phyloP scores from a whole-genome alignment of 202 grass and related monocot species.

The Zoysia matrella region DNA sequence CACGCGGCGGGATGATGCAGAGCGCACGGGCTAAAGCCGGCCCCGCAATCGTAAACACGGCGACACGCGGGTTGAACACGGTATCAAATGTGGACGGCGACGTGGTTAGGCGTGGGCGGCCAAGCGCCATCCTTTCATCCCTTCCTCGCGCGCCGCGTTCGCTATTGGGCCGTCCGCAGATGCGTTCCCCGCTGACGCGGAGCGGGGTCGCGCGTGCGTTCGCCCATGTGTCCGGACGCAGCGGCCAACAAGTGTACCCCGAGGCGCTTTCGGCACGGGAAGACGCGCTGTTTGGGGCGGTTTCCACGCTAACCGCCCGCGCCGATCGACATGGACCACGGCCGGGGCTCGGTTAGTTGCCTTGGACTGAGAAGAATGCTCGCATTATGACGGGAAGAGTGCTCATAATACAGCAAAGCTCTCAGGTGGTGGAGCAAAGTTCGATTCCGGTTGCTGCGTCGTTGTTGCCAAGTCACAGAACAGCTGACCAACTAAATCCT shows the following conservation, averaged over 20 bases:
- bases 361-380: not conserved
- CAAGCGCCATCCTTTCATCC: too few relatives aligned
- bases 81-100: slow-evolving; percentile 23
- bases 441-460: too few relatives aligned
- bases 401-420: too few relatives aligned
- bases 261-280: slow-evolving; percentile 3
- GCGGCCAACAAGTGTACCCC: slow-evolving; percentile 3
- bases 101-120: not conserved
- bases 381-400: not conserved
- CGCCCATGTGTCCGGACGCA: slow-evolving; percentile 10
- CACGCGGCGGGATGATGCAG: too few relatives aligned
- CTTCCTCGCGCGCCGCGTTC: not conserved
- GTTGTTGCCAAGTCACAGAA: not conserved
- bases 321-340: slow-evolving; percentile 7
- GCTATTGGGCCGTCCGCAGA: slow-evolving; percentile 13
- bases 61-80: slow-evolving; percentile 7
- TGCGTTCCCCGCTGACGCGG: too few relatives aligned
- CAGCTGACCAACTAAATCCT: slow-evolving; percentile 36
- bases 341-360: not conserved
- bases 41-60: not conserved
- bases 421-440: too few relatives aligned
- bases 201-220: not conserved
- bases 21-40: not conserved
- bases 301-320: not conserved
- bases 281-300: slow-evolving; percentile 34